Conservation (phyloP, 2,329 filamentous ascomycete genomes). For the Colletotrichum cordylinicola region DNA sequence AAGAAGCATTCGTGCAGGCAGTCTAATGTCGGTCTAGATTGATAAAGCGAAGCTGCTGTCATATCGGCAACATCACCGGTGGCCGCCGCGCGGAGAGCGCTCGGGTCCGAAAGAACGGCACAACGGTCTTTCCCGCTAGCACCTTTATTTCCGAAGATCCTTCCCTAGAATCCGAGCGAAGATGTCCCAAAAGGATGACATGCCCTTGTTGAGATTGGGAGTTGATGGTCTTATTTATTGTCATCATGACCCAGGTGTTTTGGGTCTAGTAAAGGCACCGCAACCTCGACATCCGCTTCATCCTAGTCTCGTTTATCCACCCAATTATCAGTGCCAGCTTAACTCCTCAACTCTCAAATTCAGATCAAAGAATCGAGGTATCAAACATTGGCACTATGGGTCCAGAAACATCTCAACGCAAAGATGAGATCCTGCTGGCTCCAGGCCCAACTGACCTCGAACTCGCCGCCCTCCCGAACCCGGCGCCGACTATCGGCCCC, state of each 20-base stretch:
- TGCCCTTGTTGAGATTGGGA: not conserved
- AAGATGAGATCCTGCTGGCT: not conserved
- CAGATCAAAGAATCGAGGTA: not conserved
- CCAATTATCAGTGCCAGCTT: not conserved
- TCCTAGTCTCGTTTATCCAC: not conserved
- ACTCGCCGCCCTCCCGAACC: not conserved
- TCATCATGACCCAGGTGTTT: not conserved
- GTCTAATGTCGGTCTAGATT: not conserved
- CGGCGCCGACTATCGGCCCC: not conserved
- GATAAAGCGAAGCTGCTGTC: not conserved
- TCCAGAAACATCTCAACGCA: rapidly evolving
- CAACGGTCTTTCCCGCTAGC: not conserved
- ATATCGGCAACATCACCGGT: not conserved
- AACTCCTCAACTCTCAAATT: not conserved
- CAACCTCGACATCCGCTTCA: not conserved
- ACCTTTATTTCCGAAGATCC: not conserved
- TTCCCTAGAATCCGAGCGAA: not conserved
- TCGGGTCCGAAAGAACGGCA: not conserved
- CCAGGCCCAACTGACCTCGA: not conserved
- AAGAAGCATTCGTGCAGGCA: not conserved
- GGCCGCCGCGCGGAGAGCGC: not conserved
- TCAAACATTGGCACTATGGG: not conserved
- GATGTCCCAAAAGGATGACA: not conserved
- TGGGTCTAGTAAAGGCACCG: not conserved
- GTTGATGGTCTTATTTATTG: not conserved